Evolutionary conservation across 495 filamentous ascomycete genomes (phyloP), one percentile per base, ranked within the genome.

Genomic region (Cercophora newfieldiana): DNA sequence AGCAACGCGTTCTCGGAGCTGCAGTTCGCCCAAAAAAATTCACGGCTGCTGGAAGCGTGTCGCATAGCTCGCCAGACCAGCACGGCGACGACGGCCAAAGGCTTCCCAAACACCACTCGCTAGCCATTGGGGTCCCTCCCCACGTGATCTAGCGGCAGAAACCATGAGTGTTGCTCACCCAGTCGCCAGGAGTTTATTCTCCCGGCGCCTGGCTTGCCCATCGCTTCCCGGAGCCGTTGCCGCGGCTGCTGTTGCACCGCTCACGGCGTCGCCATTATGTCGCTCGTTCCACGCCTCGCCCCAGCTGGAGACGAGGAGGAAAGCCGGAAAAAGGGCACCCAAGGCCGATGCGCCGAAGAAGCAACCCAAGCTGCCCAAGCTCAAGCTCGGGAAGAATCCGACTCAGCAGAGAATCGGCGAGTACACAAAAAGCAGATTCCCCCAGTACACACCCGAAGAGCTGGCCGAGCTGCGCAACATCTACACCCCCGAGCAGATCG

Each of bases 401-500:
- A 68, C 72, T 24, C 71, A 78, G 33, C 67, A 80, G 31, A 74
- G 78, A 63, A 57, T 83, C 56, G 74, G 79, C 7, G 63, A 79
- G 60, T 83, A 75, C 71, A 74, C 85, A 64, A 62, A 78, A 61
- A 65, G 82, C 69, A 67, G 74, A 44, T 89, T 89, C 74, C 77
- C 85, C 65, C 72, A 81, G 5, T 97, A 96, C 80, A 88, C 88
- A 3, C 75, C 81, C 53, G 84, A 87, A 48, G 90, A 97, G 73
- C 85, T 88, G 69, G 82, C 80, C 18, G 69, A 77, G 18, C 82
- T 98, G 44, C 69, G 74, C 30, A 79, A 86, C 68, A 80, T 83
- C 64, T 98, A 97, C 82, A 90, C 91, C 6, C 84, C 89, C 16
- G 84, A 88, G 66, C 95, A 99, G 78, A 81, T 97, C 65, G 82